These are phyloP conservation scores for Rosa multiflora DNA, from an alignment of 306 rosid genomes.

Conservation along the genomic window DNA sequence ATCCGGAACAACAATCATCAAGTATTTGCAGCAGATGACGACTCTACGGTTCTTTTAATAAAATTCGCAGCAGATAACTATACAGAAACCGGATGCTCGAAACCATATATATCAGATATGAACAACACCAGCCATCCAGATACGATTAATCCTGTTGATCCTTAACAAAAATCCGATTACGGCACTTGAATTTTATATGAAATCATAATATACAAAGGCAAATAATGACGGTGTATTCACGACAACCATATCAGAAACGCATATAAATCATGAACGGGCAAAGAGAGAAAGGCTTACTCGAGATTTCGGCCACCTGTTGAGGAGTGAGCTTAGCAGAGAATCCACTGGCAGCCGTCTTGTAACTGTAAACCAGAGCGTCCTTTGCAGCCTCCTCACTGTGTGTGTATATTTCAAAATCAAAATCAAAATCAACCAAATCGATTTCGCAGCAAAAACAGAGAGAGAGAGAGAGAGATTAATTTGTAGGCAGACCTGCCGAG, in stretches of 20 bases:
- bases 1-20: neutral
- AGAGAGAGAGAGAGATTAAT: neutral
- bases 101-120: no score
- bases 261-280: neutral
- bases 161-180: no score
- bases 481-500: constrained; percentile 63
- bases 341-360: constrained; percentile 85
- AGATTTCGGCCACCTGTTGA: constrained; percentile 45
- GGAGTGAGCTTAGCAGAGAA: constrained; percentile 95
- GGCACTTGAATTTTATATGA: no score
- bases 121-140: no score
- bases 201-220: no score
- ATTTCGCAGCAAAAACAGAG: neutral
- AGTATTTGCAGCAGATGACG: no score
- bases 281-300: constrained; percentile 30
- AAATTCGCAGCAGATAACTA: neutral
- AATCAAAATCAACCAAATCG: neutral
- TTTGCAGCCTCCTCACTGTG: constrained; percentile 80
- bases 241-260: neutral
- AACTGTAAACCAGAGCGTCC: constrained; percentile 83
- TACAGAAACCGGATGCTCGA: neutral
- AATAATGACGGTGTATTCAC: neutral
- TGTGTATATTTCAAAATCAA: neutral
- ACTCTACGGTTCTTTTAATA: no score
- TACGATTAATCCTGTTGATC: no score